Conservation (phyloP, 1,139 yeast species). For the Zygoascus hellenicus region DNA sequence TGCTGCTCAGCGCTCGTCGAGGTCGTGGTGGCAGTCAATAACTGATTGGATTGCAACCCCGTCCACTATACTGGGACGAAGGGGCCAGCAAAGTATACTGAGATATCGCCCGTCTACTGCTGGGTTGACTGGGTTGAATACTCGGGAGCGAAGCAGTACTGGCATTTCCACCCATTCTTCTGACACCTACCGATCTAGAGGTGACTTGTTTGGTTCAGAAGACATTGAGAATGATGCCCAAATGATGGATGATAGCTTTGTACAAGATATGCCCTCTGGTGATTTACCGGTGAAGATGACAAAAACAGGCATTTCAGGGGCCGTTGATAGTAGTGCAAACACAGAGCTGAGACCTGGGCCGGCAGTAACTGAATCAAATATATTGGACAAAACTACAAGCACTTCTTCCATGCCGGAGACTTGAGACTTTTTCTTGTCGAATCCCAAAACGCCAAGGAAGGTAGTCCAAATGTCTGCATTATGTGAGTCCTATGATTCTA, state of each 20-base stretch:
- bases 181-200: slow-evolving; percentile 26
- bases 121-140: slow-evolving; percentile 19
- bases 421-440: no score
- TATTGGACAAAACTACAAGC: no score
- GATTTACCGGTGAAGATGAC: no score
- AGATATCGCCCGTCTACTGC: slow-evolving; percentile 23
- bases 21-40: slow-evolving; percentile 3
- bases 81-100: slow-evolving; percentile 3
- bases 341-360: no score
- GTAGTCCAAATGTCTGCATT: no score
- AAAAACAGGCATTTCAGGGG: no score
- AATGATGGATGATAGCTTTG: slow-evolving; percentile 25
- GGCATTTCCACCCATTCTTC: slow-evolving; percentile 24
- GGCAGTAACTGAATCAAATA: no score
- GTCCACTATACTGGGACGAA: slow-evolving; percentile 1
- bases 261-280: slow-evolving; percentile 14
- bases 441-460: no score
- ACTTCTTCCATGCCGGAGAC: no score
- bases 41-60: neutral
- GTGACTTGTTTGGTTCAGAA: slow-evolving; percentile 26
- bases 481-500: no score
- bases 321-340: no score
- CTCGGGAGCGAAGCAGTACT: slow-evolving; percentile 24
- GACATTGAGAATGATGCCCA: slow-evolving; percentile 28
- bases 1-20: neutral